phyloP scores from a whole-genome alignment of 257 asterid genomes.

The Jaltomata sinuosa region DNA sequence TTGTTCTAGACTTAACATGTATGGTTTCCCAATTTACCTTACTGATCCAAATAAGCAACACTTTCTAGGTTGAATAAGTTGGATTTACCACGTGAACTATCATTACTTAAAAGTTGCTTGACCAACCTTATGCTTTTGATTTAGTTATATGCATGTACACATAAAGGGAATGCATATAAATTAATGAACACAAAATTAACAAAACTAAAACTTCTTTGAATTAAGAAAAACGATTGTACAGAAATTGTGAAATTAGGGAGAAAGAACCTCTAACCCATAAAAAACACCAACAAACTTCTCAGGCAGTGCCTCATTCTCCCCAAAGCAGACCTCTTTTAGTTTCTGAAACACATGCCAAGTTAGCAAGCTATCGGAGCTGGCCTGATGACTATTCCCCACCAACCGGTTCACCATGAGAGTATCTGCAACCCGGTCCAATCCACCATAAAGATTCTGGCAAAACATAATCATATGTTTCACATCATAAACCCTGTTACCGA shows the following conservation, averaged over 20 bases:
- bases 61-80: background rate
- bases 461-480: slow-evolving; percentile 64
- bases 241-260: too few relatives aligned
- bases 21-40: background rate
- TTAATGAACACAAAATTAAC: too few relatives aligned
- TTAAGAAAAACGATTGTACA: too few relatives aligned
- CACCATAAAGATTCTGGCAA: slow-evolving; percentile 62
- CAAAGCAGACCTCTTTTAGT: slow-evolving; percentile 43
- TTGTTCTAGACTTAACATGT: background rate
- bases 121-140: background rate
- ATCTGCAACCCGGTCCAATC: slow-evolving; percentile 58
- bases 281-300: slow-evolving; percentile 63
- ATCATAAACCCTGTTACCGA: slow-evolving; percentile 64
- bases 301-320: slow-evolving; percentile 23
- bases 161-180: background rate
- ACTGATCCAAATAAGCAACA: background rate
- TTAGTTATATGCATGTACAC: background rate
- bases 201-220: too few relatives aligned
- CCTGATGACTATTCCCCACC: slow-evolving; percentile 73
- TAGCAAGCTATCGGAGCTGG: slow-evolving; percentile 81
- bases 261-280: slow-evolving; percentile 24
- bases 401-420: slow-evolving; percentile 43
- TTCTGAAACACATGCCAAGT: slow-evolving; percentile 66
- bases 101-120: background rate
- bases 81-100: background rate